Percentiles rank a stretch among this genome's conserved stretches.
phyloP scores from a whole-genome alignment of 2,329 filamentous ascomycete species.

The Claviceps spartinae region DNA sequence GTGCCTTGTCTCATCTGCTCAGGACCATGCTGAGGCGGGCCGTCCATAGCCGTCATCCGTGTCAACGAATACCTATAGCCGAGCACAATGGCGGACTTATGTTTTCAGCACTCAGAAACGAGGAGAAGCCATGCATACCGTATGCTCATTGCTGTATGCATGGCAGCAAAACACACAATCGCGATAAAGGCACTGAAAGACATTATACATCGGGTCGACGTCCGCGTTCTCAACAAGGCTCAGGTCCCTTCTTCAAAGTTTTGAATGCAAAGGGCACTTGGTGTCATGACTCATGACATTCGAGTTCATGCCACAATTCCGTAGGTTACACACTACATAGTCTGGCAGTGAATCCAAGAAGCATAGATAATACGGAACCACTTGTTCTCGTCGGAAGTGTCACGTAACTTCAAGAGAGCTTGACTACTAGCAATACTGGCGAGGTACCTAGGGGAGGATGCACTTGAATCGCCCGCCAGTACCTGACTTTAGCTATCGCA shows the following conservation, averaged over 20 bases:
- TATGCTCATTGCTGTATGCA: background rate
- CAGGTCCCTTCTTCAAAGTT: background rate
- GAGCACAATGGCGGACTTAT: background rate
- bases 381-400: background rate
- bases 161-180: background rate
- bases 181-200: background rate
- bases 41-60: background rate
- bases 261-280: background rate
- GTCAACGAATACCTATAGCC: background rate
- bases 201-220: background rate
- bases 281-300: background rate
- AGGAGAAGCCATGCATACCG: no score
- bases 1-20: background rate
- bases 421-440: background rate
- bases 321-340: background rate
- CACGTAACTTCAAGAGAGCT: background rate
- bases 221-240: background rate
- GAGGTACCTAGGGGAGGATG: no score
- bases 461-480: no score
- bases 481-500: no score
- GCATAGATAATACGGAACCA: background rate
- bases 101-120: background rate
- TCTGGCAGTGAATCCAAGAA: background rate
- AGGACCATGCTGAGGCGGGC: background rate
- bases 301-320: background rate